A percentile compares a stretch with the other conserved stretches of the same genome.
Conservation (phyloP, 306 rosid genomes). For the Gynostemma pentaphyllum region DNA sequence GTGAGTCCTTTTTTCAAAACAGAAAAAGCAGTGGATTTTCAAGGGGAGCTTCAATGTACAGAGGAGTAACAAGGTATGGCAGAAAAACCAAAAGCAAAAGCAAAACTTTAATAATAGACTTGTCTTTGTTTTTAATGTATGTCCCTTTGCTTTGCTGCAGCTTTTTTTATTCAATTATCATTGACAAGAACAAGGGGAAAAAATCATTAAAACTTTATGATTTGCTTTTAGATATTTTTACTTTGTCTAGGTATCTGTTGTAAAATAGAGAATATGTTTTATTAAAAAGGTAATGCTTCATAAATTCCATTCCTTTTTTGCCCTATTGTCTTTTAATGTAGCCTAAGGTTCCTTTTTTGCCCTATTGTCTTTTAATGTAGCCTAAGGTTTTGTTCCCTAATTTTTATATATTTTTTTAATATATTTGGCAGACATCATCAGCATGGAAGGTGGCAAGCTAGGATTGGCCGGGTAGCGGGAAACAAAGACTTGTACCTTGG, state of each 20-base stretch:
- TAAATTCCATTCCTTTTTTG: background rate
- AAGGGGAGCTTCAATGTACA: conserved; percentile 96
- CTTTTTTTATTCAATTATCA: conserved; percentile 24
- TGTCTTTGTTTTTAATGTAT: conserved; percentile 16
- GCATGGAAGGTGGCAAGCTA: conserved; percentile 99
- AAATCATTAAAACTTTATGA: background rate
- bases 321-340: background rate
- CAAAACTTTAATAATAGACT: conserved; percentile 42
- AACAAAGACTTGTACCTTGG: conserved; percentile 98
- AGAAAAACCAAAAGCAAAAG: conserved; percentile 18
- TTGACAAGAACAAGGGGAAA: conserved; percentile 24
- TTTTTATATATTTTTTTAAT: conserved; percentile 5
- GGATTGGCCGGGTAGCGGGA: conserved; percentile 97
- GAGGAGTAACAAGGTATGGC: conserved; percentile 99
- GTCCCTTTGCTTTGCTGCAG: conserved; percentile 29
- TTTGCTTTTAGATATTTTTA: background rate
- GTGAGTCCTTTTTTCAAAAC: conserved; percentile 14
- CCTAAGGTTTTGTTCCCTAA: too few species aligned
- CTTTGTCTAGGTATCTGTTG: background rate
- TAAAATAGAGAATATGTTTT: too few species aligned
- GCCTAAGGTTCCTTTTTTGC: too few species aligned
- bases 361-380: background rate
- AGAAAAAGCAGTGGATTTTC: conserved; percentile 99
- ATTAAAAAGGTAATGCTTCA: background rate
- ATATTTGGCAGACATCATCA: conserved; percentile 85